phyloP scores from a whole-genome alignment of 495 filamentous ascomycete species.

The Bathelium albidoporum region DNA sequence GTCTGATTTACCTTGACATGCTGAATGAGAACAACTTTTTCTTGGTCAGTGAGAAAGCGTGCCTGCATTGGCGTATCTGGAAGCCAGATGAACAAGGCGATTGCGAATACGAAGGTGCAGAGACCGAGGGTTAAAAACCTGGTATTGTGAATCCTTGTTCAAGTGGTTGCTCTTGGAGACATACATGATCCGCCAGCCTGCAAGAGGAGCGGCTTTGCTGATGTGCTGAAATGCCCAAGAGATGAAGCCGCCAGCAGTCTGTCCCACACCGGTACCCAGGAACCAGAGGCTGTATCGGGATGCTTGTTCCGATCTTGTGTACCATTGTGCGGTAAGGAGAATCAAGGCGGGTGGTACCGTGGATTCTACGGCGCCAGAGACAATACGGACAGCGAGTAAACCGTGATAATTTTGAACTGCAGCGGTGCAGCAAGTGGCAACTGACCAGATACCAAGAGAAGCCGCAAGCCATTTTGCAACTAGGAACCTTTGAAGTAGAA shows the following conservation, averaged over 20 bases:
- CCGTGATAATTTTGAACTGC: conserved; percentile 40
- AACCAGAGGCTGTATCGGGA: conserved; percentile 58
- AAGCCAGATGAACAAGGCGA: conserved; percentile 28
- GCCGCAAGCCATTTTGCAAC: conserved; percentile 18
- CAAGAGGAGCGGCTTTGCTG: conserved; percentile 27
- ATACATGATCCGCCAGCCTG: conserved; percentile 56
- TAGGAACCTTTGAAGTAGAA: conserved; percentile 17
- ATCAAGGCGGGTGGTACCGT: conserved; percentile 50
- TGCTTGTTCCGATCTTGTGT: conserved; percentile 51
- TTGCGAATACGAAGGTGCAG: conserved; percentile 43
- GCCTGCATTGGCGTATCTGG: conserved; percentile 41
- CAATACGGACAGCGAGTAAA: conserved; percentile 41
- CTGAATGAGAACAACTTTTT: conserved; percentile 21
- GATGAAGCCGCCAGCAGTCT: conserved; percentile 51
- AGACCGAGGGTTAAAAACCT: conserved; percentile 37
- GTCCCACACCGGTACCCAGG: conserved; percentile 50
- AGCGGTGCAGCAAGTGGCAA: conserved; percentile 49
- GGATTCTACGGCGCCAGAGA: conserved; percentile 57
- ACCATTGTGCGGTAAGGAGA: conserved; percentile 49
- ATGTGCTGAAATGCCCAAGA: conserved; percentile 55
- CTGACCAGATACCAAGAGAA: conserved; percentile 30
- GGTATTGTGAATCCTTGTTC: neutral
- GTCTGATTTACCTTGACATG: conserved; percentile 19
- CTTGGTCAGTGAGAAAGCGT: conserved; percentile 25
- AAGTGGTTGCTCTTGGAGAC: conserved; percentile 17